These are phyloP conservation scores for Boletus subparvulus DNA, from an alignment of 768 basidiomycete species.

Conservation along the genomic window DNA sequence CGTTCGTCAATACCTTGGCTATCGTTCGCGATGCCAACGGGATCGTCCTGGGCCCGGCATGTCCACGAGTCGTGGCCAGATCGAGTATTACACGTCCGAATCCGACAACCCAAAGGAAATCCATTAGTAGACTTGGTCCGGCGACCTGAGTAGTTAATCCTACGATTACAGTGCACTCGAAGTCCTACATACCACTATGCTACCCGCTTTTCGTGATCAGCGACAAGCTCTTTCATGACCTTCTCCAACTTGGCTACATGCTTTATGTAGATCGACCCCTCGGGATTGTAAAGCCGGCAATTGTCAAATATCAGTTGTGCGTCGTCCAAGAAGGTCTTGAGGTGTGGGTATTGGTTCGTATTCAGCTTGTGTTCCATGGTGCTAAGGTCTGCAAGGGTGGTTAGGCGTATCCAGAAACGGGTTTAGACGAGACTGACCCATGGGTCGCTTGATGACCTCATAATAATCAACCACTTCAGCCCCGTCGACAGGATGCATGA, in stretches of 20 bases:
- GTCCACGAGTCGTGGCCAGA: no score
- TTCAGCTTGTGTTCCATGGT: constrained; percentile 93
- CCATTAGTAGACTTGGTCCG: neutral
- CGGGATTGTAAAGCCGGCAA: constrained; percentile 84
- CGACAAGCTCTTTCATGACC: constrained; percentile 58
- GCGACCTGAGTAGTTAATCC: neutral
- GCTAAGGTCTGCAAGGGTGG: constrained; percentile 58
- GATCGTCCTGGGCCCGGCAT: no score
- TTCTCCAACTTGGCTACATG: constrained; percentile 85
- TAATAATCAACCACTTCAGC: constrained; percentile 88
- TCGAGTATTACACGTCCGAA: no score
- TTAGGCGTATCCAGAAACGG: neutral
- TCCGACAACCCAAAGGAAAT: neutral
- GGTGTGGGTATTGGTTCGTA: constrained; percentile 73
- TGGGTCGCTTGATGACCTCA: constrained; percentile 84
- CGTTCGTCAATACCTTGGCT: no score
- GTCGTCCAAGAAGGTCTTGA: constrained; percentile 76
- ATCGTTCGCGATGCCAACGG: no score
- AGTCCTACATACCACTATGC: constrained; percentile 5
- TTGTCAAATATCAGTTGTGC: constrained; percentile 86
- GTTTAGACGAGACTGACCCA: constrained; percentile 61
- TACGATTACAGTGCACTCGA: neutral
- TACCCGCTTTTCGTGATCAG: constrained; percentile 25
- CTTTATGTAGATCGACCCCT: constrained; percentile 74
- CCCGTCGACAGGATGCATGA: constrained; percentile 73